These are phyloP conservation scores for Penicillium paradoxum DNA, from an alignment of 495 filamentous ascomycete genomes.

Conservation along the genomic window DNA sequence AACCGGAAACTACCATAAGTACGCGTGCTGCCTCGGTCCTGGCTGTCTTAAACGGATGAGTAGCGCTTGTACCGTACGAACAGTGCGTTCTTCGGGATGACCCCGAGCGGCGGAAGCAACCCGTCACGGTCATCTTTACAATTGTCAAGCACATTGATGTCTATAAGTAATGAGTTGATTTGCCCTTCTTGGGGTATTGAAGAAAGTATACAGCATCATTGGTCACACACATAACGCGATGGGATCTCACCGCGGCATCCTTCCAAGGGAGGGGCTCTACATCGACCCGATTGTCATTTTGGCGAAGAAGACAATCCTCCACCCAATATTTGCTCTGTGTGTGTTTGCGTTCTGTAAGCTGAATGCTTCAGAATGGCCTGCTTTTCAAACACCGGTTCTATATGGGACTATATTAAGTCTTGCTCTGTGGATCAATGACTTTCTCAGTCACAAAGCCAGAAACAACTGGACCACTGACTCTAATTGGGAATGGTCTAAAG, in stretches of 20 bases:
- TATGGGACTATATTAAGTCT: neutral
- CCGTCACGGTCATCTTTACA: no score
- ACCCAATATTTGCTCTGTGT: constrained; percentile 4
- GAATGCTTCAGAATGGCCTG: neutral
- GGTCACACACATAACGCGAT: neutral
- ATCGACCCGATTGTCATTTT: constrained; percentile 11
- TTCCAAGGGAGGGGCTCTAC: constrained; percentile 20
- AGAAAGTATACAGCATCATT: no score
- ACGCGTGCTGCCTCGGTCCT: no score
- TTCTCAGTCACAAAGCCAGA: constrained; percentile 17
- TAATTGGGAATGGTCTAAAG: constrained; percentile 55
- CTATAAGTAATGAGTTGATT: neutral
- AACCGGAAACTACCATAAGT: no score
- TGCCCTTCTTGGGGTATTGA: no score
- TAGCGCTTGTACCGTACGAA: no score
- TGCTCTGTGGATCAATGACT: constrained; percentile 15
- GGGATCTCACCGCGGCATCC: constrained; percentile 1
- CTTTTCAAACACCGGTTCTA: neutral
- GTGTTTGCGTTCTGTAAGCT: neutral
- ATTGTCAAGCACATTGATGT: no score
- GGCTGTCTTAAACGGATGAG: no score
- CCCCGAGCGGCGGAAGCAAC: no score
- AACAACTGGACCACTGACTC: constrained; percentile 52
- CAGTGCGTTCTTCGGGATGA: no score
- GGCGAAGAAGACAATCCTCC: constrained; percentile 6